Percentiles rank a stretch among this genome's conserved stretches.
These are phyloP conservation scores for Neurospora sp. DNA, from an alignment of 495 filamentous ascomycete species.

Conservation along the genomic window DNA sequence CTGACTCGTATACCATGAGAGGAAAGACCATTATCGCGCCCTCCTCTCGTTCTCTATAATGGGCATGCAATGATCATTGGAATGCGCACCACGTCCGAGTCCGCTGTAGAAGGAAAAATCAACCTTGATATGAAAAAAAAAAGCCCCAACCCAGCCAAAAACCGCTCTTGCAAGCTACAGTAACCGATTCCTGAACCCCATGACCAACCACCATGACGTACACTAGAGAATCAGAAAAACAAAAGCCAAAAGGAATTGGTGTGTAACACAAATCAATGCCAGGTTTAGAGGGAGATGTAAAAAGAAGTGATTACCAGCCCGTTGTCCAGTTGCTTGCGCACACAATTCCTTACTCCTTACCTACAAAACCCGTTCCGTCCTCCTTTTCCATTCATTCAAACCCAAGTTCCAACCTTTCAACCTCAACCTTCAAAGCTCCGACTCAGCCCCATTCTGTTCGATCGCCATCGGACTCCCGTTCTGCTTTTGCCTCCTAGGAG, in stretches of 20 bases:
- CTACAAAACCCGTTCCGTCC: neutral
- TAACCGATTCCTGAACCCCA: neutral
- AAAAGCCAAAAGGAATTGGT: neutral
- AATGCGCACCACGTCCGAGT: neutral
- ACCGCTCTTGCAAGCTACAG: neutral
- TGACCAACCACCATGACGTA: neutral
- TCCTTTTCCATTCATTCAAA: neutral
- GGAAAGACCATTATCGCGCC: neutral
- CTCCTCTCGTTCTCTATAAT: neutral
- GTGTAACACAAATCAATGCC: neutral
- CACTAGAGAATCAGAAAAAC: neutral
- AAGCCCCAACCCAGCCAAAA: neutral
- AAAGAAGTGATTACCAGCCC: neutral
- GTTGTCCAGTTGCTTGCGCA: neutral
- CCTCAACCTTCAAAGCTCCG: slow-evolving; percentile 27
- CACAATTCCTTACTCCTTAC: neutral
- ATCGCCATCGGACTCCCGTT: slow-evolving; percentile 45
- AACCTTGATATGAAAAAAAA: neutral
- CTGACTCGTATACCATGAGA: neutral
- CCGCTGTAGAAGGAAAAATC: neutral
- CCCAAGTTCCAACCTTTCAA: neutral
- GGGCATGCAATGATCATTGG: neutral
- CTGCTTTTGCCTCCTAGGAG: slow-evolving; percentile 19
- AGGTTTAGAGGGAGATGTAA: neutral
- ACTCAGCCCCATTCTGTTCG: slow-evolving; percentile 39